Conservation (phyloP, 345 rosid species). For the Gossypium longicalyx region DNA sequence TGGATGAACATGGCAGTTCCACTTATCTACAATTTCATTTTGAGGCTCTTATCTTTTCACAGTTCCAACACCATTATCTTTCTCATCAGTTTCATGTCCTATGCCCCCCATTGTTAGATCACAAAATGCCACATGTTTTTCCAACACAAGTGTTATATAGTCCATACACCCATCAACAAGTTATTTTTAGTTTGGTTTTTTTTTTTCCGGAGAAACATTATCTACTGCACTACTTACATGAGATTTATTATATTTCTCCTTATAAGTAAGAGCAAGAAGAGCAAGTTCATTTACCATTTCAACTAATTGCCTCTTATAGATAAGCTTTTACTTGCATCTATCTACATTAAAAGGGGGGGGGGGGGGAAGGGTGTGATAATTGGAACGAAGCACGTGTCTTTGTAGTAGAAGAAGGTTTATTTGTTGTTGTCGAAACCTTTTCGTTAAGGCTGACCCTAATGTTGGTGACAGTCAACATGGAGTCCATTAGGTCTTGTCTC, state of each 20-base stretch:
- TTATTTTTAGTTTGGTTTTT: too few relatives aligned
- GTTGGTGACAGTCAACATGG: constrained; percentile 14
- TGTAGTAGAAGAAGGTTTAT: not conserved
- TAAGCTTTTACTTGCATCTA: not conserved
- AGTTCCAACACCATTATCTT: not conserved
- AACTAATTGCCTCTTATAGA: not conserved
- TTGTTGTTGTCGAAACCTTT: not conserved
- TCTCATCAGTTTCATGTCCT: not conserved
- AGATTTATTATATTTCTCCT: too few relatives aligned
- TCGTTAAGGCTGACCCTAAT: not conserved
- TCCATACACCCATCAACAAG: too few relatives aligned
- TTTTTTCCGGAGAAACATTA: too few relatives aligned
- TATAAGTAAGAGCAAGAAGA: not conserved
- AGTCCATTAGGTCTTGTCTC: constrained; percentile 19
- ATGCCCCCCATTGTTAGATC: not conserved
- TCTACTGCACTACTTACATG: too few relatives aligned
- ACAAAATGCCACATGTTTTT: constrained; percentile 11
- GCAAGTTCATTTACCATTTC: not conserved
- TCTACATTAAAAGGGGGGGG: too few relatives aligned
- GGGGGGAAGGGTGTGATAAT: not conserved
- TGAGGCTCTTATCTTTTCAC: not conserved
- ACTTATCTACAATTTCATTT: not conserved
- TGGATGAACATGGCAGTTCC: too few relatives aligned
- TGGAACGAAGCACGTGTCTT: not conserved
- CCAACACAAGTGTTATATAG: not conserved